Evolutionary conservation across 169 alveolate genomes (phyloP).

Genomic region (Babesia bigemina): DNA sequence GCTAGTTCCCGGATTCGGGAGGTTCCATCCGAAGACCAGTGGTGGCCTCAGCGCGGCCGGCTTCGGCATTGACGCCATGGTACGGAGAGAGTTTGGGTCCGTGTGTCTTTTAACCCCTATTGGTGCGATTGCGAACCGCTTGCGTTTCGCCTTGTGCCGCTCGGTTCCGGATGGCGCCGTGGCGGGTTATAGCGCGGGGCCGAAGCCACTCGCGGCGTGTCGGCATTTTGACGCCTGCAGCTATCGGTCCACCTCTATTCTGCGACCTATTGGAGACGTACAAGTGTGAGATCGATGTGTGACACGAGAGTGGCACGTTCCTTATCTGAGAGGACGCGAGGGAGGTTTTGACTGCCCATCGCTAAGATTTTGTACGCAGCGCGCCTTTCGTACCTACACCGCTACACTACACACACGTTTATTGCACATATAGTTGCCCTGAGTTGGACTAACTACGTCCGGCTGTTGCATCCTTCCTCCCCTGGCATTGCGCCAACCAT

Average conservation of each 20-base stretch:
- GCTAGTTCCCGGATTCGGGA: slow-evolving; percentile 16
- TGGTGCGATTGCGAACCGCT: neutral
- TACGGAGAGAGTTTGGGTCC: neutral
- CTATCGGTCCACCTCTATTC: too few relatives aligned
- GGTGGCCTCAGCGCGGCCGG: slow-evolving; percentile 47
- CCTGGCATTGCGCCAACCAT: neutral
- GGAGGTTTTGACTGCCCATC: too few relatives aligned
- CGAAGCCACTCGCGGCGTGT: neutral
- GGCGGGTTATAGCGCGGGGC: slow-evolving; percentile 1
- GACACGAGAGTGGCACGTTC: too few relatives aligned
- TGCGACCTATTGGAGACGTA: too few relatives aligned
- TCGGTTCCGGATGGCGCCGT: neutral
- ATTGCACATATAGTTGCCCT: too few relatives aligned
- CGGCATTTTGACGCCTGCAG: too few relatives aligned
- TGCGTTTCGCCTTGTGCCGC: neutral
- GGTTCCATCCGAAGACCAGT: slow-evolving; percentile 54
- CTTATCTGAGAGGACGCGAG: too few relatives aligned
- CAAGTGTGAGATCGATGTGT: too few relatives aligned
- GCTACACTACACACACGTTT: too few relatives aligned
- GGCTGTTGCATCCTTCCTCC: neutral
- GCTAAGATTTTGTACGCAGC: too few relatives aligned
- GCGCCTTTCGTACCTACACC: too few relatives aligned
- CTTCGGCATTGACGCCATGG: slow-evolving; percentile 1
- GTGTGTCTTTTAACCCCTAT: neutral
- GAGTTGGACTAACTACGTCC: too few relatives aligned